Base-by-base conservation (phyloP, 1,284 basidiomycete species). In the Pseudozyma thailandica region DNA sequence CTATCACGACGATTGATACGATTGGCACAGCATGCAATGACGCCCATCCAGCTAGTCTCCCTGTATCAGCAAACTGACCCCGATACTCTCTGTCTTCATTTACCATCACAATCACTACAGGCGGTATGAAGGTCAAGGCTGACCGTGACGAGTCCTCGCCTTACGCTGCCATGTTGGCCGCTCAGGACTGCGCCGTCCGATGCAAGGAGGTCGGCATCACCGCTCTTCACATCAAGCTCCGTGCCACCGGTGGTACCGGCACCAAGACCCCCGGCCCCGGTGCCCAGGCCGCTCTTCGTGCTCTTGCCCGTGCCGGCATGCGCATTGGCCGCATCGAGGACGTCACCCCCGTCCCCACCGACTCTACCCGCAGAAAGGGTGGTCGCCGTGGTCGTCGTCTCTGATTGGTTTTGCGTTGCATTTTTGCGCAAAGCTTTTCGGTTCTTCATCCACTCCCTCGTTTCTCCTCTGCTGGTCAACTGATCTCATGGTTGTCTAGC, bases 121-220 rank as follows among this genome's bases (percentile, higher is more conserved):
- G 92, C 83, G 95, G 95, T 75, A 98, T 98, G 96, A 98, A 98
- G 88, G 95, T 98, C 87, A 98, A 98, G 88, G 96, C 95, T 38
- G 95, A 98, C 86, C 92, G 96, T 87, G 95, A 98, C 87, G 95
- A 98, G 88, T 98, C 94, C 50, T 98, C 95, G 38, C 93, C 95
- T 25, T 98, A 98, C 87, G 96, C 95, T 72, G 96, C 96, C 84
- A 98, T 98, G 95, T 88, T 98, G 86, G 95, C 95, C 72, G 95
- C 95, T 55, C 95, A 98, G 87, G 95, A 98, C 83, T 93, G 94
- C 78, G 94, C 95, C 70, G 85, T 88, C 60, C 92, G 95, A 80
- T 98, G 95, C 91, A 93, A 93, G 85, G 96, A 98, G 87, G 92
- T 98, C 79, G 95, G 96, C 73, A 92, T 98, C 87, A 98, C 92